Evolutionary conservation across 495 filamentous ascomycete genomes (phyloP).

Genomic region (Hyphodiscus hymeniophilus): DNA sequence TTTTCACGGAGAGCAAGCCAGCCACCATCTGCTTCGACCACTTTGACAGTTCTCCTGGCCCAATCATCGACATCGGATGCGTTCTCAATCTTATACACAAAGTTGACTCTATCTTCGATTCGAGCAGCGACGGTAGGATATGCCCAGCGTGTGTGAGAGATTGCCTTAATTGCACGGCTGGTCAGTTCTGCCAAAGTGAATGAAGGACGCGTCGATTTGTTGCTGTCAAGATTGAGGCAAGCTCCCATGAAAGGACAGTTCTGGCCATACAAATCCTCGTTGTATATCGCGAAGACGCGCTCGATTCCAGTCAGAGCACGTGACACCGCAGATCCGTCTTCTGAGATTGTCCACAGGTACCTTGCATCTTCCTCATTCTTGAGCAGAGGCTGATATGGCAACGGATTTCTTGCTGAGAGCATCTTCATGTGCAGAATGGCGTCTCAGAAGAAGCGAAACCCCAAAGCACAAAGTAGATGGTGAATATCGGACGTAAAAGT

Average conservation of each 20-base stretch:
- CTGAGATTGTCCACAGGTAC: too few species aligned
- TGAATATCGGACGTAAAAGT: too few species aligned
- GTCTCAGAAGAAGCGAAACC: too few species aligned
- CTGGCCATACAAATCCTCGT: constrained; percentile 6
- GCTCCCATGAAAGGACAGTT: constrained; percentile 7
- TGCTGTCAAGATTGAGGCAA: neutral
- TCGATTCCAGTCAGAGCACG: constrained; percentile 2
- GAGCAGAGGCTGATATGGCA: too few species aligned
- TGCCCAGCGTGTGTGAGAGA: constrained; percentile 1
- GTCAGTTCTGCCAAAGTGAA: too few species aligned
- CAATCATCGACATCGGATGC: neutral
- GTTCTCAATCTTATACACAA: constrained; percentile 1
- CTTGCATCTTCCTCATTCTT: too few species aligned
- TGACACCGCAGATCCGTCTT: neutral
- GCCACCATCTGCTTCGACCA: neutral
- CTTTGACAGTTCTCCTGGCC: neutral
- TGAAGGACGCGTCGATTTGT: too few species aligned
- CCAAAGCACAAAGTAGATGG: too few species aligned
- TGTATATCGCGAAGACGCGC: constrained; percentile 6
- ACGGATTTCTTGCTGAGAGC: too few species aligned
- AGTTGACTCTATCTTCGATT: neutral
- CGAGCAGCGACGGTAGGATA: constrained; percentile 6
- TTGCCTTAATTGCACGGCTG: neutral
- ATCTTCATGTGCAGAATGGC: too few species aligned
- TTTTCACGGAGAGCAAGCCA: constrained; percentile 1